Evolutionary conservation across 179 eudicot genomes (phyloP), one percentile per base, ranked within the genome.

Genomic region (Gypsophila paniculata): DNA sequence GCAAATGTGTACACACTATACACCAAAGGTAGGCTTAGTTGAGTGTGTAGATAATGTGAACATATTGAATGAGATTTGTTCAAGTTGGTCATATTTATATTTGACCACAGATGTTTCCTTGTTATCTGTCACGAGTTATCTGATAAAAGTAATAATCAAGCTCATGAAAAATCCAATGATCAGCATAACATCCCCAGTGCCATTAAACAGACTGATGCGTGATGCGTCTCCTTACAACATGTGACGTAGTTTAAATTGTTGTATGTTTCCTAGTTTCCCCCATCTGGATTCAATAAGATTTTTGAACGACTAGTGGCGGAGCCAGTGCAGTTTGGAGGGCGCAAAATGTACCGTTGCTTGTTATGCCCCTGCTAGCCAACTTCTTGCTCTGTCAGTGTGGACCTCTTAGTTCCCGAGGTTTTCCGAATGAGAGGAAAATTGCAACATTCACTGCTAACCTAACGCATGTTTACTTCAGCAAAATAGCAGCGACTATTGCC

Each of bases 401-500:
- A 42, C 46, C 5, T 6, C 11, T 11, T 15, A 46, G 52, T 46
- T 46, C 52, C 52, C 4, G 52, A 46, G 52, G 52, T 46, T 10
- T 46, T 46, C 52, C 52, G 12, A 46, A 42, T 42, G 46, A 6
- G 46, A 42, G 46, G 46, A 42, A 42, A 42, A 6, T 42, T 42
- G 46, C 42, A 36, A 7, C 54, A 58, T 38, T 58, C 65, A 39
- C 21, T 18, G 19, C 65, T 34, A 18, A 62, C 25, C 68, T n/a
- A 15, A 49, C 15, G 46, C 12, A 44, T 23, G 21, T 72, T 26
- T 61, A 46, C 68, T 48, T 18, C 60, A 6, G 29, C 26, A 44
- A 44, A 10, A 22, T 42, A 61, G 22, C 52, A 72, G 59, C 65
- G 58, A 19, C 29, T 65, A 9, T 60, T 46, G 58, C 65, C 58